phyloP scores from a whole-genome alignment of 139 green algal genomes.

The Pseudopediastrum boryanum region DNA sequence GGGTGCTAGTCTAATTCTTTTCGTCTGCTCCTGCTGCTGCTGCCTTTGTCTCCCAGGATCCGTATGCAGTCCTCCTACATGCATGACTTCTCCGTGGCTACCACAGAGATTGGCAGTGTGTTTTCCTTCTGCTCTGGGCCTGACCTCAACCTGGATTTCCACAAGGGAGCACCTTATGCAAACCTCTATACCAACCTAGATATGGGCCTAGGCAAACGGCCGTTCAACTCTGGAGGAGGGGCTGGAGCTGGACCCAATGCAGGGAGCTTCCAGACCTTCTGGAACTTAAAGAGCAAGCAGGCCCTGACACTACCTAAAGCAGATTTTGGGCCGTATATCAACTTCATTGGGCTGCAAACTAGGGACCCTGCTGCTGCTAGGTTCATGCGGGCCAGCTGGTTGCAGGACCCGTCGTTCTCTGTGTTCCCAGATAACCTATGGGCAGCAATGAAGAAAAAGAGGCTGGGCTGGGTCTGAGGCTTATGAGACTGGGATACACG shows the following conservation, averaged over 20 bases:
- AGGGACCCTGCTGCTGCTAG: neutral
- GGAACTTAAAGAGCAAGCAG: constrained; percentile 10
- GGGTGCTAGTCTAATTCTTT: neutral
- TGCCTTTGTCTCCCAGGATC: neutral
- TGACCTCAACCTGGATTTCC: constrained; percentile 22
- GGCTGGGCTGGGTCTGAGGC: constrained; percentile 15
- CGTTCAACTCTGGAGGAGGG: constrained; percentile 6
- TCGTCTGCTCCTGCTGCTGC: neutral
- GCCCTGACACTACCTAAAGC: neutral
- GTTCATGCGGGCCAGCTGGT: neutral
- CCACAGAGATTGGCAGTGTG: constrained; percentile 13
- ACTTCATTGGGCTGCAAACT: constrained; percentile 8
- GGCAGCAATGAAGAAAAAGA: neutral
- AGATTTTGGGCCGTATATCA: neutral
- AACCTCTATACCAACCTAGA: constrained; percentile 25
- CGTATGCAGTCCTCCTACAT: neutral
- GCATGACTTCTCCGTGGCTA: constrained; percentile 13
- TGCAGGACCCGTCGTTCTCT: neutral
- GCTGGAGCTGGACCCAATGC: neutral
- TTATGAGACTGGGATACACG: no score
- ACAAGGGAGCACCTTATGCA: constrained; percentile 3
- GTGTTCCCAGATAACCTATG: neutral
- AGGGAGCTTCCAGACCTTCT: neutral
- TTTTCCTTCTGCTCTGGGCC: neutral
- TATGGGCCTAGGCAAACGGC: neutral